Base-by-base conservation (phyloP, 2,329 filamentous ascomycete species). In the Colletotrichum sp. region DNA sequence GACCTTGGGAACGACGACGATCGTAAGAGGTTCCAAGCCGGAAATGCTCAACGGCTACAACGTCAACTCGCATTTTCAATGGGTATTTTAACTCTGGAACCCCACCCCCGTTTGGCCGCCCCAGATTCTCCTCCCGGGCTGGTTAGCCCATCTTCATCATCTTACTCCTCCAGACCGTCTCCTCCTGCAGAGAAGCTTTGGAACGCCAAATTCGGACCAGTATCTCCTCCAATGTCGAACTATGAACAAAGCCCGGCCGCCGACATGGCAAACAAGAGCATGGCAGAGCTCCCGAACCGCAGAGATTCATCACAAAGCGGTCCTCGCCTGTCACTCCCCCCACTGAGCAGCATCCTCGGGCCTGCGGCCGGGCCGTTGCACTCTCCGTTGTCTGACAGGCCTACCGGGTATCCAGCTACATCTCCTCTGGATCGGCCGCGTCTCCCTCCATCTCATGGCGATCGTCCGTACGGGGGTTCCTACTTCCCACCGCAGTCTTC, bases 211-310 rank as follows among this genome's bases (percentile, higher is more conserved):
- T 49, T 81, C 70, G 82, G 84, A 75, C 87, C 88, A 75, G 84
- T 89, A 77, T 89, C 89, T 77, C 87, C 90, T 82, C 88, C 89
- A 79, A 92, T 92, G 90, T 89, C 90, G 81, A 88, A 86, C 83
- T 89, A 91, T 91, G 90, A 90, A 74, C 88, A 86, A 78, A 81
- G 83, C 78, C 81, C 85, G 77, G 86, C 83, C 81, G 80, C 83
- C 82, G 86, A 87, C 75, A 86, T 88, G 86, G 84, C 85, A 79
- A 80, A 84, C 64, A 86, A 85, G 80, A 83, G 81, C 66, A 79
- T 82, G 68, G 85, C 87, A 77, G 85, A 85, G 70, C 81, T 81
- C 32, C 83, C 83, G 63, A 78, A 80, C 68, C 84, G 83, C 76
- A 83, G 84, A 71, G 86, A 87, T 74, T 80, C 80, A 63, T 79